These are phyloP conservation scores for Mrakia gelida DNA, from an alignment of 768 basidiomycete species.

Conservation along the genomic window DNA sequence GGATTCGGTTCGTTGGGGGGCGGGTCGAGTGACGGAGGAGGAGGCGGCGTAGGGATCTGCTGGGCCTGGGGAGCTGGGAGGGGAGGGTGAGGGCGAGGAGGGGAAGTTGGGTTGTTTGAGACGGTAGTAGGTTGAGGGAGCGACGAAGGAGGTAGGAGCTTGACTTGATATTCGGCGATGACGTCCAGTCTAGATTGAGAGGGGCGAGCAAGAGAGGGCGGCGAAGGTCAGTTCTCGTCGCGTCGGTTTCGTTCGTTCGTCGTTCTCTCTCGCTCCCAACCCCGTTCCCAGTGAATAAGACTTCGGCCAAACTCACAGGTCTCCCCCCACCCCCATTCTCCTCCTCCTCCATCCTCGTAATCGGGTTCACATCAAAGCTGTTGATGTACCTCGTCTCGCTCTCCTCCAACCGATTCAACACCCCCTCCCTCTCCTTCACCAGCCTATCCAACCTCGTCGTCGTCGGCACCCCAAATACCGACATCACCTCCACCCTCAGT, in stretches of 20 bases:
- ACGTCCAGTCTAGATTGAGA: background rate
- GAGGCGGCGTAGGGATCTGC: background rate
- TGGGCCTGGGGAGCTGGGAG: background rate
- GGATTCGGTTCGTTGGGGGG: background rate
- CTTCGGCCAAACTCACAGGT: background rate
- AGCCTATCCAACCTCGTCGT: conserved; percentile 10
- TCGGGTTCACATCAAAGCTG: background rate
- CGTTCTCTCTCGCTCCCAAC: no score
- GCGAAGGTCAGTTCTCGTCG: background rate
- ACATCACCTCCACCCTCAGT: conserved; percentile 3
- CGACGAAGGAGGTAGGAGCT: conserved; percentile 6
- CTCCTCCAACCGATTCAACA: conserved; percentile 15
- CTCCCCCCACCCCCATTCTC: background rate
- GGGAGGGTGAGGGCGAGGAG: background rate
- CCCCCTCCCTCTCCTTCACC: background rate
- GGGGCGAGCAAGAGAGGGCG: no score
- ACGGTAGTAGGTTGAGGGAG: conserved; percentile 9
- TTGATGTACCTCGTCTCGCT: conserved; percentile 14
- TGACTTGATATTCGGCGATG: background rate
- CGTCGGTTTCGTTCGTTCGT: background rate
- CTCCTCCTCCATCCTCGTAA: background rate
- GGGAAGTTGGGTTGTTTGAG: background rate
- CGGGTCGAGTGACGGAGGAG: background rate
- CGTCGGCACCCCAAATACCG: conserved; percentile 15
- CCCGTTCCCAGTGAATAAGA: no score